These are phyloP conservation scores for Henckelia pumila DNA, from an alignment of 257 asterid genomes.

Conservation along the genomic window DNA sequence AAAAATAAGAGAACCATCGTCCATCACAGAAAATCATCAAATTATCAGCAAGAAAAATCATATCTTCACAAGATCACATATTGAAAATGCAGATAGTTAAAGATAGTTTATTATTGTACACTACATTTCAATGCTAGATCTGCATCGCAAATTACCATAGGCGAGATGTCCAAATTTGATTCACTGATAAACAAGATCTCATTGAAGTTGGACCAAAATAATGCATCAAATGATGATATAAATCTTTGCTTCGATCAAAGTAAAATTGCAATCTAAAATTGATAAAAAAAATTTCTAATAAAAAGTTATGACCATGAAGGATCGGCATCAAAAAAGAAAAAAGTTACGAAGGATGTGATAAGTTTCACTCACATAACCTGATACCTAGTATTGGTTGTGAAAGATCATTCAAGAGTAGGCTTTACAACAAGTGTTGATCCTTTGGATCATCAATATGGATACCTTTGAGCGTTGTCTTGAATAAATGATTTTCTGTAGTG, in stretches of 20 bases:
- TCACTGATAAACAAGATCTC: background rate
- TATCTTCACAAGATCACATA: background rate
- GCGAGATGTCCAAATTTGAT: constrained; percentile 4
- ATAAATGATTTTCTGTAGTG: constrained; percentile 95
- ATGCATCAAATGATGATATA: constrained; percentile 5
- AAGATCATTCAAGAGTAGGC: constrained; percentile 13
- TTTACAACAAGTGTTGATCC: constrained; percentile 9
- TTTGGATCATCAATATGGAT: constrained; percentile 24
- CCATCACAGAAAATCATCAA: constrained; percentile 9
- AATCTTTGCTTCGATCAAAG: background rate
- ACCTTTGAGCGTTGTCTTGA: constrained; percentile 99
- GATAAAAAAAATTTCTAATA: constrained; percentile 16
- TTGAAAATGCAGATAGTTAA: constrained; percentile 9
- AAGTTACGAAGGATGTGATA: constrained; percentile 3
- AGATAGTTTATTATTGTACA: background rate
- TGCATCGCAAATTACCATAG: background rate
- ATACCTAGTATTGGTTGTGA: constrained; percentile 13
- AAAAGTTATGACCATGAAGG: background rate
- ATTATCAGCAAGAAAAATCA: constrained; percentile 13
- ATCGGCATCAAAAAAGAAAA: background rate
- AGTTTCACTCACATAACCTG: background rate
- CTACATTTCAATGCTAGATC: background rate
- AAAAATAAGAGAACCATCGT: constrained; percentile 5
- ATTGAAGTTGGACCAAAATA: background rate
- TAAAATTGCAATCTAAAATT: constrained; percentile 17